A percentile compares a stretch with the other conserved stretches of the same genome.
These are phyloP conservation scores for Scheffersomyces cryptocercus DNA, from an alignment of 1,139 yeast genomes.

Conservation along the genomic window DNA sequence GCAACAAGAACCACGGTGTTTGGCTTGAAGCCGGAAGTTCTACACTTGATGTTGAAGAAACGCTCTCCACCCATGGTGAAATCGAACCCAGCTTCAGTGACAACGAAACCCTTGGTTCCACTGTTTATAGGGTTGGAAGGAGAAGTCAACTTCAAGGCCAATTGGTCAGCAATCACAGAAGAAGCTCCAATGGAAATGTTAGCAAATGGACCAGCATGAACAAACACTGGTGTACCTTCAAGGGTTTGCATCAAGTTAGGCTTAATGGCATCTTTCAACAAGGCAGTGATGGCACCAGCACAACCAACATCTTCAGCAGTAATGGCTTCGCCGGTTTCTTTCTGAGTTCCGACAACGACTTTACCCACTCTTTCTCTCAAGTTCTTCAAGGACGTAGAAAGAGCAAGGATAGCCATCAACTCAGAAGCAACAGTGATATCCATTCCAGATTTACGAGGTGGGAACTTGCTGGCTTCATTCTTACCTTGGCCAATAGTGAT, in stretches of 20 bases:
- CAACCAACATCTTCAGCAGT: slow-evolving; percentile 80
- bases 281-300: slow-evolving; percentile 80
- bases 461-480: slow-evolving; percentile 65
- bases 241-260: slow-evolving; percentile 84
- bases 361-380: slow-evolving; percentile 70
- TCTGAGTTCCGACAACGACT: slow-evolving; percentile 69
- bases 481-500: slow-evolving; percentile 76
- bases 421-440: slow-evolving; percentile 85
- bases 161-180: slow-evolving; percentile 73
- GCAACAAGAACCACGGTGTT: slow-evolving; percentile 78
- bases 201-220: slow-evolving; percentile 87
- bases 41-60: slow-evolving; percentile 76
- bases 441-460: slow-evolving; percentile 72
- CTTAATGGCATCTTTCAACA: slow-evolving; percentile 77
- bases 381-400: slow-evolving; percentile 65
- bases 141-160: slow-evolving; percentile 66
- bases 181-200: slow-evolving; percentile 85
- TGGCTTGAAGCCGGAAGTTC: slow-evolving; percentile 72
- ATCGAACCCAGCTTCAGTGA: slow-evolving; percentile 85
- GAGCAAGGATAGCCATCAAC: slow-evolving; percentile 78
- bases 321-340: slow-evolving; percentile 58
- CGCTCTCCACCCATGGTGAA: slow-evolving; percentile 91
- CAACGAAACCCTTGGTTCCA: slow-evolving; percentile 62
- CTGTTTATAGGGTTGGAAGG: slow-evolving; percentile 46
- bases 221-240: slow-evolving; percentile 83